Evolutionary conservation across 2,329 filamentous ascomycete species (phyloP), one percentile per base, ranked within the genome.

Genomic region (Juglanconis oblonga): DNA sequence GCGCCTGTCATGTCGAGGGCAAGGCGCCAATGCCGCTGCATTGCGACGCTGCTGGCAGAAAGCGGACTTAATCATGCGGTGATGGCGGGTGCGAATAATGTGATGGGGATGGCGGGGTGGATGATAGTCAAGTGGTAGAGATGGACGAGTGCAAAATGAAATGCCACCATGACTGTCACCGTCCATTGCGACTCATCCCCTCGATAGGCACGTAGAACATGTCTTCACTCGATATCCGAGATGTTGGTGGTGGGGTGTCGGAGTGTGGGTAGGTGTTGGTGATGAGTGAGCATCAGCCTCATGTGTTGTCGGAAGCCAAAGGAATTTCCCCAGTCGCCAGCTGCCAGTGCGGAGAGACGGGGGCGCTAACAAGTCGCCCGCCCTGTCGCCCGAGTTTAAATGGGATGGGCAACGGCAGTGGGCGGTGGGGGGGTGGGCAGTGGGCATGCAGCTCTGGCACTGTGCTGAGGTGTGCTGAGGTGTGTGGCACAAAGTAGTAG

Each of bases 381-480:
- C 17, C 17, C 17, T 17, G 17, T 17, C 17, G 17, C 17, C 17
- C 17, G 17, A 17, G 17, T 17, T 17, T 17, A 17, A 17, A 17
- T 17, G 17, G 17, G 17, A 17, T 17, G 17, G 17, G 17, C 17
- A 17, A 17, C 17, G 17, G 17, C 17, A 17, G 17, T 17, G 17
- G 17, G 17, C 17, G 2, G 17, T 17, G 17, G 17, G 17, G 17
- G 17, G 17, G 17, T 17, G 17, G 17, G 17, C 17, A 17, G 17
- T 17, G 17, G 17, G 4, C 56, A 42, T 55, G 36, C 59, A 47
- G 56, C 45, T 59, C 52, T 38, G 48, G 54, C 48, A 31, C 13
- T 24, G 11, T 33, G 9, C n/a, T n/a, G 42, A 40, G 33, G 33
- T 32, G 33, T 33, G 35, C 14, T 11, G 14, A 35, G 32, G 49